Evolutionary conservation across 345 rosid species (phyloP).

Genomic region (Boechera stricta): DNA sequence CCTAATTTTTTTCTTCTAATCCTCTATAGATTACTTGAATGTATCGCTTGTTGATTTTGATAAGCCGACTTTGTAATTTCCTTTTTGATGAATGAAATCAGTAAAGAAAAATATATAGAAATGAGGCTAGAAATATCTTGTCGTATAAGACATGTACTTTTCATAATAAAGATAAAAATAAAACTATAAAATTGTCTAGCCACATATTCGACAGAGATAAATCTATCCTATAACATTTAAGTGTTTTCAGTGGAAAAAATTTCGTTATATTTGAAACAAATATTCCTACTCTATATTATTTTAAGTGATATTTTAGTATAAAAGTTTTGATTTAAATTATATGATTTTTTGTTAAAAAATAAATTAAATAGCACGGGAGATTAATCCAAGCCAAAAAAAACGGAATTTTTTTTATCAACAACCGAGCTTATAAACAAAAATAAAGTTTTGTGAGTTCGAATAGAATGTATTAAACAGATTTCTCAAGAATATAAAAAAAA

Average conservation of each 20-base stretch:
- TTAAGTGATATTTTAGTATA: neutral
- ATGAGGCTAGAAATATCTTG: neutral
- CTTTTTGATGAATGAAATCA: neutral
- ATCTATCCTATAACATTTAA: neutral
- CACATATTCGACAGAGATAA: neutral
- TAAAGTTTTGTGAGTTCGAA: no score
- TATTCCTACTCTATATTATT: neutral
- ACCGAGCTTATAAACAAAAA: no score
- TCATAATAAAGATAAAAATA: neutral
- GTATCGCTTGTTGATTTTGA: neutral
- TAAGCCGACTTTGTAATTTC: neutral
- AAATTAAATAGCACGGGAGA: no score
- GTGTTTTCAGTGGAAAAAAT: no score
- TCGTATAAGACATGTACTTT: neutral
- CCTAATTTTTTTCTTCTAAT: neutral
- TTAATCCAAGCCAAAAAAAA: no score
- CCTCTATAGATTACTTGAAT: neutral
- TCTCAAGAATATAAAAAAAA: no score
- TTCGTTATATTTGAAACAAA: no score
- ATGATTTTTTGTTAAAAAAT: neutral
- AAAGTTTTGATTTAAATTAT: neutral
- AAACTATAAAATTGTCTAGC: neutral
- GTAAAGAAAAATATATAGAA: no score
- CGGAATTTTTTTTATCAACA: no score
- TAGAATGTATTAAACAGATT: no score